Evolutionary conservation across 768 basidiomycete genomes (phyloP).

Genomic region (Mycena galopus): DNA sequence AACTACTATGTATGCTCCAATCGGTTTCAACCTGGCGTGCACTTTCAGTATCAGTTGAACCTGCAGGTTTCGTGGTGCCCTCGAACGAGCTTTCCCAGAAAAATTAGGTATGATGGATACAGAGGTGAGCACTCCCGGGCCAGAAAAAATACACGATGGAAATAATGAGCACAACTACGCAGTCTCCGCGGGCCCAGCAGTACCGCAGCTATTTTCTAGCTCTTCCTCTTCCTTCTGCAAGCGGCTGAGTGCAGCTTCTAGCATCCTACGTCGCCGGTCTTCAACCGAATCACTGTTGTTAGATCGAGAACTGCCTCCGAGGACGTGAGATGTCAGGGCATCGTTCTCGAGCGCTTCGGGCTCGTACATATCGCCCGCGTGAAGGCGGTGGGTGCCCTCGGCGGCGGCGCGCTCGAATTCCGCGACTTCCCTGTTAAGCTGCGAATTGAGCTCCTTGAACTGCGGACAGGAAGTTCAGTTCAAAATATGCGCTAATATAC

Average conservation of each 20-base stretch:
- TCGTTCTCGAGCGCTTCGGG: constrained; percentile 71
- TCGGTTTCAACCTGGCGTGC: no score
- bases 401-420: constrained; percentile 71
- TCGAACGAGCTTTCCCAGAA: no score
- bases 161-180: neutral
- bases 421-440: constrained; percentile 78
- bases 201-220: constrained; percentile 80
- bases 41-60: neutral
- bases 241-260: constrained; percentile 74
- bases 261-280: constrained; percentile 66
- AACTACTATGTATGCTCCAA: no score
- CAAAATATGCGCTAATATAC: neutral
- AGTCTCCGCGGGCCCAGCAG: constrained; percentile 41
- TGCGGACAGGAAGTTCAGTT: constrained; percentile 45
- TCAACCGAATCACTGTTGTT: constrained; percentile 60
- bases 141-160: constrained; percentile 20
- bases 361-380: constrained; percentile 59
- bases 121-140: neutral
- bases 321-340: constrained; percentile 59
- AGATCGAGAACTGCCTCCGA: constrained; percentile 59
- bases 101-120: constrained; percentile 3
- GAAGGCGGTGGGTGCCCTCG: constrained; percentile 69
- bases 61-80: no score
- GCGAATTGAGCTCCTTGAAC: constrained; percentile 85
- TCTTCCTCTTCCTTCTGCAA: constrained; percentile 77